Percentiles rank a stretch among this genome's conserved stretches.
phyloP scores from a whole-genome alignment of 768 basidiomycete species.

The Chlorophyllum brunneum region DNA sequence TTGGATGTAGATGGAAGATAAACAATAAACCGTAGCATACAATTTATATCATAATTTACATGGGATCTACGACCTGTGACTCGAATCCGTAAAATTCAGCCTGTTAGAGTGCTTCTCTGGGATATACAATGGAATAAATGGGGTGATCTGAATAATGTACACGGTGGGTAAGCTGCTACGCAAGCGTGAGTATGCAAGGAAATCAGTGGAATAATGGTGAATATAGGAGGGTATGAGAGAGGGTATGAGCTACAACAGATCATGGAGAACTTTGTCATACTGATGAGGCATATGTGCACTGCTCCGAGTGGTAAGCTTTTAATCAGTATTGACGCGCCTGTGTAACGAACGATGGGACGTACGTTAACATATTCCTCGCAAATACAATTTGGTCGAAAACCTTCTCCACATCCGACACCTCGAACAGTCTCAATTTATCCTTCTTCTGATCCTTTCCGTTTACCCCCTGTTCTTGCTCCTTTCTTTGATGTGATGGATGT shows the following conservation, averaged over 20 bases:
- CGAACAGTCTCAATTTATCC: conserved; percentile 69
- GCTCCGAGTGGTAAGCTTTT: conserved; percentile 9
- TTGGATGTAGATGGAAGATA: not conserved
- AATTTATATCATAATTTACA: not conserved
- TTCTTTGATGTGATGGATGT: conserved; percentile 48
- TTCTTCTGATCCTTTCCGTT: conserved; percentile 13
- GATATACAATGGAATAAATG: too few species aligned
- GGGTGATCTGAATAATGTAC: too few species aligned
- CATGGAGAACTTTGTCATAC: conserved; percentile 73
- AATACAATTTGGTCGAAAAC: conserved; percentile 82
- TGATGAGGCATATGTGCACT: conserved; percentile 79
- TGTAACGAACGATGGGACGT: conserved; percentile 5
- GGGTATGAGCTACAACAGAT: conserved; percentile 42
- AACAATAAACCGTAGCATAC: not conserved
- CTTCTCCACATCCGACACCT: conserved; percentile 71
- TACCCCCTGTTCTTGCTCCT: not conserved
- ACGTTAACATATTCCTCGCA: conserved; percentile 81
- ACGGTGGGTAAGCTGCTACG: not conserved
- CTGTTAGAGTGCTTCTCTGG: too few species aligned
- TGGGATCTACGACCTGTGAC: not conserved
- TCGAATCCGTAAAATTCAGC: too few species aligned
- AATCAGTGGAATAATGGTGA: not conserved
- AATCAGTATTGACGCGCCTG: not conserved
- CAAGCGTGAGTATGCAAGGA: not conserved
- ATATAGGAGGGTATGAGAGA: not conserved